Base-by-base conservation (phyloP, 331 rosid genomes). In the Telfairia occidentalis region DNA sequence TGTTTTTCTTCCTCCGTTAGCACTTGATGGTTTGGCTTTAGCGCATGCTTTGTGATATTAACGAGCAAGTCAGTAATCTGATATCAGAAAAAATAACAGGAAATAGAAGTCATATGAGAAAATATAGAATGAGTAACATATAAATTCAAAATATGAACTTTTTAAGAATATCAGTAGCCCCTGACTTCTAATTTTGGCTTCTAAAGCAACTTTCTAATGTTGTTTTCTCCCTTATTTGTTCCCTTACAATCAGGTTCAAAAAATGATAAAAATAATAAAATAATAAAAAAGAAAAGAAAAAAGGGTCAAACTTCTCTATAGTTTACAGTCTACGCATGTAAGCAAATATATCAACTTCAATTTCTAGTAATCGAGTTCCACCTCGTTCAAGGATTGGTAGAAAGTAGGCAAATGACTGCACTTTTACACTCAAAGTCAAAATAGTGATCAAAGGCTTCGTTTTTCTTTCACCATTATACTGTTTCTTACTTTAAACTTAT, bases 61-160 rank as follows among this genome's bases (percentile, higher is more conserved):
- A 95, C 92, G 71, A 95, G 92, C 89, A 95, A 86, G 84, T 95
- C 97, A 7, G 98, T 90, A 57, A 95, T 95, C 98, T 95, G 92
- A 75, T 73, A 77, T 53, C 32, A 78, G 30, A 71, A 71, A 50
- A 29, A 65, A 49, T 60, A 61, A 30, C 9, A 67, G 30, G 8
- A 13, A 30, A 61, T 24, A 80, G 55, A 69, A 16, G 19, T 65
- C 72, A 3, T 34, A 16, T 18, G 4, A 40, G 55, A 4, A 69
- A 40, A 40, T 42, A 24, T 23, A 42, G 28, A 43, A 57, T 57
- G 19, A 4, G 37, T 32, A 57, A 57, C 37, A 57, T 58, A 28
- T 11, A 58, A 49, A 28, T 28, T 60, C 1, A 18, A 61, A 5
- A 61, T 61, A 16, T 60, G 24, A 60, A 60, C 69, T 26, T 30